Evolutionary conservation across 306 rosid genomes (phyloP).

Genomic region (Dryas octopetala): DNA sequence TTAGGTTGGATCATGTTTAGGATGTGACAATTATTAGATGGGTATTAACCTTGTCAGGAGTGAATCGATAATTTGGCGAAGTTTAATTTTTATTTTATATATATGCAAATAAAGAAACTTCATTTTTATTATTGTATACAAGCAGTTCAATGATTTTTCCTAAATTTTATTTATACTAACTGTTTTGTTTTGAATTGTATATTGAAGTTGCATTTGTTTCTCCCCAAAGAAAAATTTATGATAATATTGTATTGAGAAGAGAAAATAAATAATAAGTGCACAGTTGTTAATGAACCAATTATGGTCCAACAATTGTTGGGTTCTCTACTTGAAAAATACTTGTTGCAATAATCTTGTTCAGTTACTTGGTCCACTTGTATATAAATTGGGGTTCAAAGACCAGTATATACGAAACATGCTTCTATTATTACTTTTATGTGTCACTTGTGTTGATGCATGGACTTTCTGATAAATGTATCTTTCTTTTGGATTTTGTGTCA

Average conservation of each 20-base stretch:
- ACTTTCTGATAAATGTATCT: constrained; percentile 25
- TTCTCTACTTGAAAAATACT: neutral
- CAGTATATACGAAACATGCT: neutral
- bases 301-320: neutral
- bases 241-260: too few relatives aligned
- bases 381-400: neutral
- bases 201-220: neutral
- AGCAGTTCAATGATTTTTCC: neutral
- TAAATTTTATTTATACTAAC: neutral
- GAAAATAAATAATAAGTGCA: too few relatives aligned
- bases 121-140: neutral
- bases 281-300: too few relatives aligned
- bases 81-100: neutral
- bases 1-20: neutral
- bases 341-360: neutral
- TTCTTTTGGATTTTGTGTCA: constrained; percentile 34
- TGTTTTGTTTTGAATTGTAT: neutral
- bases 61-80: neutral
- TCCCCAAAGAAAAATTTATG: neutral
- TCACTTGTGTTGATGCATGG: neutral
- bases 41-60: neutral
- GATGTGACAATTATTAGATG: neutral
- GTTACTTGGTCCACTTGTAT: neutral
- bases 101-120: neutral
- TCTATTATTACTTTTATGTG: neutral